Evolutionary conservation across 768 basidiomycete species (phyloP).

Genomic region (Panaeolus papilionaceus): DNA sequence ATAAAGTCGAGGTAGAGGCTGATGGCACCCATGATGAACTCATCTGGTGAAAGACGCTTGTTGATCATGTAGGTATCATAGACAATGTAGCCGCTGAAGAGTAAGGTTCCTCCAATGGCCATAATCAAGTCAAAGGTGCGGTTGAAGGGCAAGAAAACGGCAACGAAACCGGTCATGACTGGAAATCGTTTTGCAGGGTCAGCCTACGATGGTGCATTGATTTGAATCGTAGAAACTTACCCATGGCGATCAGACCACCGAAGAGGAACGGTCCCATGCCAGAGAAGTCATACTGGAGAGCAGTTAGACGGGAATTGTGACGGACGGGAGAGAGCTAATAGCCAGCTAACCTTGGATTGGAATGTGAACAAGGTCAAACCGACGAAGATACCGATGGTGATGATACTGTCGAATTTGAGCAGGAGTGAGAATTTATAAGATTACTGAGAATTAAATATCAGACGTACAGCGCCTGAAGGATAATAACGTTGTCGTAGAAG

Average conservation of each 20-base stretch:
- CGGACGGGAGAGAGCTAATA: not conserved
- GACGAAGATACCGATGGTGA: conserved; percentile 91
- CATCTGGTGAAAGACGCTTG: conserved; percentile 88
- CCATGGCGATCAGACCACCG: conserved; percentile 78
- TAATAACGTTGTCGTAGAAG: conserved; percentile 72
- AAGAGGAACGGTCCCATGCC: conserved; percentile 93
- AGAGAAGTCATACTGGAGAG: conserved; percentile 87
- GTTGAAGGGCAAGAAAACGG: conserved; percentile 87
- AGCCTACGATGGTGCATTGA: not conserved
- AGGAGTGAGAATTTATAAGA: conserved; percentile 18
- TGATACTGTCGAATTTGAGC: conserved; percentile 49
- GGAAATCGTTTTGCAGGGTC: conserved; percentile 10
- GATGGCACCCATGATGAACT: conserved; percentile 90
- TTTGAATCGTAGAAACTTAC: conserved; percentile 45
- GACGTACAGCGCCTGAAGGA: conserved; percentile 86
- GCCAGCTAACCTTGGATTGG: conserved; percentile 77
- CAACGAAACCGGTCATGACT: conserved; percentile 86
- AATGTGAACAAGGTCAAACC: conserved; percentile 95
- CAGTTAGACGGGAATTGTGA: not conserved
- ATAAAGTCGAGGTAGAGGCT: conserved; percentile 95
- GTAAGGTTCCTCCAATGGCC: conserved; percentile 75
- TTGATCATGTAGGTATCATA: conserved; percentile 94
- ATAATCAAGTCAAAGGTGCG: conserved; percentile 83
- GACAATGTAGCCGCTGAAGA: conserved; percentile 91
- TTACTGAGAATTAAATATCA: not conserved